phyloP scores from a whole-genome alignment of 164 flowering plant genomes.

The Berberis vulgaris region DNA sequence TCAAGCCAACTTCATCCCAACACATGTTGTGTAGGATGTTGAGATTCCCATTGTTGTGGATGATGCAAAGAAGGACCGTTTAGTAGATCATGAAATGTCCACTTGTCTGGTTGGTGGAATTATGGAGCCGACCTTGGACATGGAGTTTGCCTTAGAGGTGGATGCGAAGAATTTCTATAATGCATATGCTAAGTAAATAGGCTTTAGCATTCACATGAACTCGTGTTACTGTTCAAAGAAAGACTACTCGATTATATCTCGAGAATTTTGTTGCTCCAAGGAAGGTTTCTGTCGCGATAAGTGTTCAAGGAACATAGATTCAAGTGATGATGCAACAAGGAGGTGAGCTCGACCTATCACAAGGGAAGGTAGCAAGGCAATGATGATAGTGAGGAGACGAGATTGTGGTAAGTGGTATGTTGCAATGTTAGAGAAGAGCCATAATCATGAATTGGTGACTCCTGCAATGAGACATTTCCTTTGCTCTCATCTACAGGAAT shows the following conservation, averaged over 20 bases:
- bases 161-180: constrained; percentile 42
- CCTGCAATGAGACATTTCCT: constrained; percentile 28
- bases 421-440: constrained; percentile 23
- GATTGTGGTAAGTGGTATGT: constrained; percentile 28
- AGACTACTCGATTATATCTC: constrained; percentile 27
- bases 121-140: constrained; percentile 35
- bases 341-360: constrained; percentile 28
- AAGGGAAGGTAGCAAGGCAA: constrained; percentile 33
- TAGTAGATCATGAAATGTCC: constrained; percentile 12
- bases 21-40: constrained; percentile 21
- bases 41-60: constrained; percentile 25
- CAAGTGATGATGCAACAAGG: constrained; percentile 18
- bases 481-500: constrained; percentile 19
- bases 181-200: constrained; percentile 42
- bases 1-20: too few relatives aligned
- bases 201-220: constrained; percentile 39
- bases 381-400: constrained; percentile 26
- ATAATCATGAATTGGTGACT: constrained; percentile 30
- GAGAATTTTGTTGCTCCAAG: constrained; percentile 32
- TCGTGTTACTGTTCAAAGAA: constrained; percentile 30
- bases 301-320: constrained; percentile 14
- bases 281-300: constrained; percentile 30
- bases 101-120: constrained; percentile 19
- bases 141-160: constrained; percentile 45
- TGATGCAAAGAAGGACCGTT: constrained; percentile 15